phyloP scores from a whole-genome alignment of 495 filamentous ascomycete species.

The Hypoxylon intermedium region DNA sequence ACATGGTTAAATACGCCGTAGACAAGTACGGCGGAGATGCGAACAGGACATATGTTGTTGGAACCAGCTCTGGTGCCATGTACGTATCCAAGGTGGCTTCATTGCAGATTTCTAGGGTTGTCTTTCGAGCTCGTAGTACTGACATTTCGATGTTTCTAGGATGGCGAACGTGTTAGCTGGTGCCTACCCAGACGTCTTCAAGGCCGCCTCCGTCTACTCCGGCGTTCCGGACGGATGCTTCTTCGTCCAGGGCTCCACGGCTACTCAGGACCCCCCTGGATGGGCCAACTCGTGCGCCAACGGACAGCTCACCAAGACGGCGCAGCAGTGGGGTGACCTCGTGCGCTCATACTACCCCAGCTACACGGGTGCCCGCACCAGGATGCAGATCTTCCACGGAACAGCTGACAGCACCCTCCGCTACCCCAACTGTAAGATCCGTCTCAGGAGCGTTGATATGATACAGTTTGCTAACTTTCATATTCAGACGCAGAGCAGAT shows the following conservation, averaged over 20 bases:
- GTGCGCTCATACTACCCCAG: constrained; percentile 56
- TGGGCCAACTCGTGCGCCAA: constrained; percentile 58
- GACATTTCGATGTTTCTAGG: constrained; percentile 37
- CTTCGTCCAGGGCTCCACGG: constrained; percentile 49
- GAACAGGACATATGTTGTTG: constrained; percentile 57
- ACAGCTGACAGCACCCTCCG: constrained; percentile 51
- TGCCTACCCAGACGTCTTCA: constrained; percentile 61
- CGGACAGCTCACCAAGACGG: constrained; percentile 55
- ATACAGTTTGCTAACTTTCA: constrained; percentile 9
- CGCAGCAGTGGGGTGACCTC: constrained; percentile 57
- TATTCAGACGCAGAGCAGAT: constrained; percentile 47
- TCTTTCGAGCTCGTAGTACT: too few species aligned
- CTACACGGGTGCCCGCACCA: constrained; percentile 55
- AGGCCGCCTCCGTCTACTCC: constrained; percentile 57
- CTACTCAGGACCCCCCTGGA: constrained; percentile 53
- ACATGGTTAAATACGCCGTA: constrained; percentile 65
- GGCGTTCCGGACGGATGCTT: constrained; percentile 60
- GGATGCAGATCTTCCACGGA: constrained; percentile 60
- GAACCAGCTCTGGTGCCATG: constrained; percentile 62
- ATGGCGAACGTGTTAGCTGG: constrained; percentile 62
- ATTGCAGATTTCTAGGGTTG: too few species aligned
- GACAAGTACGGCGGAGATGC: constrained; percentile 58
- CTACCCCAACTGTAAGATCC: constrained; percentile 48
- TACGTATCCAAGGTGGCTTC: not conserved
- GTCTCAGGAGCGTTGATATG: not conserved